Base-by-base conservation (phyloP, 2,329 filamentous ascomycete species). In the Dactylellina sp. region DNA sequence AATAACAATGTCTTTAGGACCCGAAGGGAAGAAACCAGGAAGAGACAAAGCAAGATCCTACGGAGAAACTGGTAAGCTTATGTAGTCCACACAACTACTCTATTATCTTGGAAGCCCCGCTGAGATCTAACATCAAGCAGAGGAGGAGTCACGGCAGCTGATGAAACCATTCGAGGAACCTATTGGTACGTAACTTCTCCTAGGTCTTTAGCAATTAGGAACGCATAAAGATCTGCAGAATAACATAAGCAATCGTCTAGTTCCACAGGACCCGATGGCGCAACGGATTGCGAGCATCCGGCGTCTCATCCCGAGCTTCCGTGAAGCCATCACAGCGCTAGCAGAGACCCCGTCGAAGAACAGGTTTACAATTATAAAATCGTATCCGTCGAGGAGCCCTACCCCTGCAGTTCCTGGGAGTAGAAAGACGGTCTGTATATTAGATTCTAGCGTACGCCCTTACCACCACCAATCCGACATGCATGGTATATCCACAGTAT, bases 361-460 rank as follows among this genome's bases (percentile, higher is more conserved):
- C 28, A 53, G 37, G 37, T 28, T 70, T 20, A 39, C 24, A 2
- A 22, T 62, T 16, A 28, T 62, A 11, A 61, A 56, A 44, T 70
- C 64, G 2, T 56, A 47, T 25, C 47, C 56, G 14, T n/a, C 61
- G 7, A 49, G 59, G 25, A 18, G n/a, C 24, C 16, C 12, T 11
- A 18, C 1, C 40, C 1, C 20, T 16, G 42, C 24, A 14, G 1
- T 20, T 14, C 18, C 28, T 0, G 24, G 20, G 5, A 61, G 60
- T 24, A 37, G 39, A 9, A 60, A n/a, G 46, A 74, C 61, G 1
- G 47, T 74, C 22, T 74, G 70, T 47, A 55, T 74, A 32, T 39
- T 74, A 7, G 70, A 74, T 47, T 74, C 70, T 25, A 74, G 70
- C 35, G 70, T 74, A 61, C 6, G 61, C 65, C 28, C 20, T 18